Percentiles rank a stretch among this genome's conserved stretches.
phyloP scores from a whole-genome alignment of 768 basidiomycete species.

The Kwoniella shandongensis region DNA sequence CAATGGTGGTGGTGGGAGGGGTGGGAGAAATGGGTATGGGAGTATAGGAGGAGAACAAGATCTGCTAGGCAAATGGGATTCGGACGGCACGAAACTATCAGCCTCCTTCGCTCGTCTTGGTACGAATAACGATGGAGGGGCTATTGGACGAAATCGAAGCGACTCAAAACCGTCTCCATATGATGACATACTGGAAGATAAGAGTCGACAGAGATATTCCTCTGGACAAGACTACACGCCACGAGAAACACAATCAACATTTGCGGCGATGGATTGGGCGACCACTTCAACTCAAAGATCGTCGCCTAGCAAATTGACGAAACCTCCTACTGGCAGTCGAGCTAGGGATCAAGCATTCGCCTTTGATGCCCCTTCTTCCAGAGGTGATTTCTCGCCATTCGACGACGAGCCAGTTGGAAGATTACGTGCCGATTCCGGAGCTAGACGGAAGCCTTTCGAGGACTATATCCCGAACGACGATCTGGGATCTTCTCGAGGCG shows the following conservation, averaged over 20 bases:
- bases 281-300: not conserved
- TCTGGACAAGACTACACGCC: constrained; percentile 26
- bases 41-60: constrained; percentile 18
- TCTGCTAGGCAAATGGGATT: constrained; percentile 32
- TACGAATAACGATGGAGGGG: not conserved
- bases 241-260: constrained; percentile 30
- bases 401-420: constrained; percentile 20
- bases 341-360: too few species aligned
- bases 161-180: constrained; percentile 28
- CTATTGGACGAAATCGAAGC: constrained; percentile 12
- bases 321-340: not conserved
- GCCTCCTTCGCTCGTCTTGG: constrained; percentile 23
- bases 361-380: not conserved
- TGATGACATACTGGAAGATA: constrained; percentile 30
- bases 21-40: not conserved
- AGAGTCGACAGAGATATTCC: not conserved
- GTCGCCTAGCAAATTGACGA: constrained; percentile 3
- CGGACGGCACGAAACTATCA: constrained; percentile 29
- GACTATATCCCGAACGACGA: constrained; percentile 5
- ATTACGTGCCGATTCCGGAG: constrained; percentile 9
- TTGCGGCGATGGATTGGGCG: constrained; percentile 21
- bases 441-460: constrained; percentile 19
- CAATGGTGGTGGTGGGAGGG: not conserved
- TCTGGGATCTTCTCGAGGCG: not conserved
- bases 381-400: constrained; percentile 26